These are phyloP conservation scores for Volvox africanus DNA, from an alignment of 139 green algal genomes.

Conservation along the genomic window DNA sequence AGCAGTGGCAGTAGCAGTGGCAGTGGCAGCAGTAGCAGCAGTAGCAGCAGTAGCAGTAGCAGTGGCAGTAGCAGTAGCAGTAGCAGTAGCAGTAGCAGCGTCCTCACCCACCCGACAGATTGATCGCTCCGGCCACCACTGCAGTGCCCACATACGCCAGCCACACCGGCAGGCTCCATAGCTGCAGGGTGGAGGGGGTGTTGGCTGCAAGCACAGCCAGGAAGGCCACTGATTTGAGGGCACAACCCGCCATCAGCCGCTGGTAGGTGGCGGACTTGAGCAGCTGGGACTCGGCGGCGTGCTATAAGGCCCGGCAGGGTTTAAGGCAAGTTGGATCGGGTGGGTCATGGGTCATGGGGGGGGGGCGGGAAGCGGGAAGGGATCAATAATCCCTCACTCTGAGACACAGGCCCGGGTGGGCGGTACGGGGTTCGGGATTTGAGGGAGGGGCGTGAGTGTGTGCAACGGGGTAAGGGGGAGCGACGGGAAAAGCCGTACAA, in stretches of 20 bases:
- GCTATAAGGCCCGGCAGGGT: constrained; percentile 30
- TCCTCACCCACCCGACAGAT: constrained; percentile 1
- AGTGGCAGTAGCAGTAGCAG: too few relatives aligned
- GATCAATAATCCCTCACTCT: too few relatives aligned
- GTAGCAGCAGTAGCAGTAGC: too few relatives aligned
- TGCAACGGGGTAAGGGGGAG: too few relatives aligned
- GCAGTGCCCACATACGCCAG: constrained; percentile 31
- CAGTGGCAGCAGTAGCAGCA: too few relatives aligned
- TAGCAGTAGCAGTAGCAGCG: too few relatives aligned
- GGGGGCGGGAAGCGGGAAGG: background rate
- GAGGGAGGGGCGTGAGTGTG: too few relatives aligned
- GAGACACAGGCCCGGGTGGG: too few relatives aligned
- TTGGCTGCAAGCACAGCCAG: constrained; percentile 45
- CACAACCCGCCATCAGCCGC: constrained; percentile 62
- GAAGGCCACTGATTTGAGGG: constrained; percentile 53
- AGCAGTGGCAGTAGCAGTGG: too few relatives aligned
- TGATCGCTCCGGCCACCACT: constrained; percentile 21
- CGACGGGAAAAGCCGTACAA: too few relatives aligned
- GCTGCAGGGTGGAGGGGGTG: background rate
- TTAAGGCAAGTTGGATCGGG: background rate
- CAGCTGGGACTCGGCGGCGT: constrained; percentile 60
- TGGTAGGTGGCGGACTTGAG: constrained; percentile 73
- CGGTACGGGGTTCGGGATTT: too few relatives aligned
- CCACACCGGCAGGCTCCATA: constrained; percentile 41
- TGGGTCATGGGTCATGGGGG: background rate